These are phyloP conservation scores for Populus deltoides DNA, from an alignment of 345 rosid genomes.

Conservation along the genomic window DNA sequence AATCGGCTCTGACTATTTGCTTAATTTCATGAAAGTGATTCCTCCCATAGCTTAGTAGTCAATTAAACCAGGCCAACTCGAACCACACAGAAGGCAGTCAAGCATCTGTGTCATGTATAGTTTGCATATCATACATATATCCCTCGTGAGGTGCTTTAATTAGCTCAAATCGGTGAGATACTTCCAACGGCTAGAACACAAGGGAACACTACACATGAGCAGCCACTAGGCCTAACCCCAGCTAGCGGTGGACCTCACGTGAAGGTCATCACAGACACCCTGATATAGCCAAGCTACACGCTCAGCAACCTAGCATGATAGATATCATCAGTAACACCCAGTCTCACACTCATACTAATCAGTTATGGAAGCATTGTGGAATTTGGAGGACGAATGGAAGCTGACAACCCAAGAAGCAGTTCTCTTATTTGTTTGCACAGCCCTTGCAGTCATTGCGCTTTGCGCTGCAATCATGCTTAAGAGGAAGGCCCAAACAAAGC, in stretches of 20 bases:
- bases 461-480: constrained; percentile 38
- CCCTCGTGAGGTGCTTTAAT: constrained; percentile 30
- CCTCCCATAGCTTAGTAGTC: too few species aligned
- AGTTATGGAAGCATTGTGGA: constrained; percentile 70
- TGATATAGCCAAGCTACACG: neutral
- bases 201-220: neutral
- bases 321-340: neutral
- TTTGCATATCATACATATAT: neutral
- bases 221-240: neutral
- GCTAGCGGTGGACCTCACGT: constrained; percentile 51
- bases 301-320: neutral
- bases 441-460: constrained; percentile 41
- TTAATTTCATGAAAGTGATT: too few species aligned
- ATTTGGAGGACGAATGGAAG: constrained; percentile 58
- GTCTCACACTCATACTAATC: neutral
- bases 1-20: too few species aligned
- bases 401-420: constrained; percentile 53
- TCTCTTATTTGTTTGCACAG: constrained; percentile 44
- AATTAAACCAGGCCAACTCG: too few species aligned
- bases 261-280: constrained; percentile 32
- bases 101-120: neutral
- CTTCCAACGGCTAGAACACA: constrained; percentile 21
- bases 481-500: constrained; percentile 39
- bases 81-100: neutral
- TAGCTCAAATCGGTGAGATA: constrained; percentile 21